These are phyloP conservation scores for Trichoderma endophyticum DNA, from an alignment of 2,329 filamentous ascomycete genomes.

Conservation along the genomic window DNA sequence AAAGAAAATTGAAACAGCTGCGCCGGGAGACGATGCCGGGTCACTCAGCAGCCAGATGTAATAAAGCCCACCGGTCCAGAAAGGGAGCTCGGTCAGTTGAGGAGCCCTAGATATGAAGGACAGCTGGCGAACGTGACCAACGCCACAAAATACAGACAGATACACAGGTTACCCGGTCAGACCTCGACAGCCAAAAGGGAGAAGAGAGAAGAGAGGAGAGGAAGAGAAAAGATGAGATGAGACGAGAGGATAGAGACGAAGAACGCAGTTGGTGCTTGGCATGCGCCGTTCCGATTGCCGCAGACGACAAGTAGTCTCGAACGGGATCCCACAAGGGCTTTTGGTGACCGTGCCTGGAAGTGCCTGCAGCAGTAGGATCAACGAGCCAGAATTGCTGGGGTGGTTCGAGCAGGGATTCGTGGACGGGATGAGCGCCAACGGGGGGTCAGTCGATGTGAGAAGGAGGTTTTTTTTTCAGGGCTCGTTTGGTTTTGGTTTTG, in stretches of 20 bases:
- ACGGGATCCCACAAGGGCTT: conserved; percentile 16
- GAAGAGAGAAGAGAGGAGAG: background rate
- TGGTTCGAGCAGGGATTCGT: conserved; percentile 4
- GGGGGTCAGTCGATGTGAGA: conserved; percentile 1
- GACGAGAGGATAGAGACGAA: background rate
- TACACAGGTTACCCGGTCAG: background rate
- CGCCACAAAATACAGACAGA: background rate
- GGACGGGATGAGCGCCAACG: conserved; percentile 6
- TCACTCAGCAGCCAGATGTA: background rate
- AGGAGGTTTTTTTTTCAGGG: background rate
- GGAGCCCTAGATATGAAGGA: background rate
- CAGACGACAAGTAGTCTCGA: conserved; percentile 13
- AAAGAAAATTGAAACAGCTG: background rate
- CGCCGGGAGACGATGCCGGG: background rate
- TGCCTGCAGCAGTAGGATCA: conserved; percentile 19
- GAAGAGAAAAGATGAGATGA: background rate
- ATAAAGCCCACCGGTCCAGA: conserved; percentile 14
- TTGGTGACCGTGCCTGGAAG: conserved; percentile 15
- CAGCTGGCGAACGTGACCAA: background rate
- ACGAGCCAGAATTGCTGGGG: conserved; percentile 10
- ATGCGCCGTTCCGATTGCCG: conserved; percentile 12
- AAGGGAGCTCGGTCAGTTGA: conserved; percentile 14
- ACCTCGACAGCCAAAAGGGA: background rate
- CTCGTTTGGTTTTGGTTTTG: background rate
- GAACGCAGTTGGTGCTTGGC: conserved; percentile 2